Base-by-base conservation (phyloP, 352 stramenopile genomes). In the Globisporangium polare region DNA sequence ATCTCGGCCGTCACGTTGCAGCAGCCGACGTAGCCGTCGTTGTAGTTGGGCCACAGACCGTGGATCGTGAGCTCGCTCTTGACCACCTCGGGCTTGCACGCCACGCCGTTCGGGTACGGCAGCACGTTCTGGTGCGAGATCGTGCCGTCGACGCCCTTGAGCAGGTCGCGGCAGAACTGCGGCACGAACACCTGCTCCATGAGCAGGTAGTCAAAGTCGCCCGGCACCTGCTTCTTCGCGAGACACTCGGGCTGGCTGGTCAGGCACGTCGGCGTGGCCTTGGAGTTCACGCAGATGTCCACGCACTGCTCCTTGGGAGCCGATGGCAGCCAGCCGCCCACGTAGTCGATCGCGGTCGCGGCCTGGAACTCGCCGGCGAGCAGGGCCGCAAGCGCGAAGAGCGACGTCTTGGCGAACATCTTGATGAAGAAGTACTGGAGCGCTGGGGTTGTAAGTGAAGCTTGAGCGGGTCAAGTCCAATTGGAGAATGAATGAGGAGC, bases 91-190 rank as follows among this genome's bases (percentile, higher is more conserved):
- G 66, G 59, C 41, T 77, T 66, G 62, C 82, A 92, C 18, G 58
- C 20, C 47, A 84, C 73, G 24, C 82, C 82, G 47, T 78, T 68
- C 51, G 82, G 82, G 71, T 79, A 89, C 39, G 69, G 62, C 58
- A 83, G 73, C 18, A 93, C 79, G 60, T 90, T 89, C 68, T 88
- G 81, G 69, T 93, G 83, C 58, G 81, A 89, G 67, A 93, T 78
- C 35, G 83, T 93, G 57, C 68, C 77, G 66, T 93, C 83, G 33
- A 89, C 73, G 43, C 83, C 83, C 5, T 78, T 63, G 47, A 91
- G 76, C 39, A 93, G 66, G 62, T 93, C 84, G 42, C 84, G 84
- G 65, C 84, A 93, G 70, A 89, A 93, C 72, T 93, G 84, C 65
- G 84, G 84, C 62, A 86, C 74, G 58, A 86, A 93, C 49, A 93